A percentile compares a stretch with the other conserved stretches of the same genome.
Evolutionary conservation across 257 asterid genomes (phyloP).

Genomic region (Haberlea rhodopensis): DNA sequence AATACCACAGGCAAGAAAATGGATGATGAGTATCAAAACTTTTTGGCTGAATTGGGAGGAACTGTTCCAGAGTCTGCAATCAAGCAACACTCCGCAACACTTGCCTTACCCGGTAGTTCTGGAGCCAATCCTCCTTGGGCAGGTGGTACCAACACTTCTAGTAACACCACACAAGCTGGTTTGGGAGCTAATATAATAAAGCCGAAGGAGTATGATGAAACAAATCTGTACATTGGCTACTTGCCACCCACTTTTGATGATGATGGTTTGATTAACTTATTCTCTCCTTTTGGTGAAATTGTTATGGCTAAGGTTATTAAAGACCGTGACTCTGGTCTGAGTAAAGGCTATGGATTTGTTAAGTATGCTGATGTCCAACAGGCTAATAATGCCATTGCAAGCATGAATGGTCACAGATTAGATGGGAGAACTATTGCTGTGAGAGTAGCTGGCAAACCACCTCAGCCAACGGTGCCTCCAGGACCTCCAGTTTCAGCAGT

Average conservation of each 20-base stretch:
- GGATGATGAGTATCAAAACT: conserved; percentile 96
- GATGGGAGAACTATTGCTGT: conserved; percentile 98
- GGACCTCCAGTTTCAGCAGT: conserved; percentile 74
- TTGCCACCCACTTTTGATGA: conserved; percentile 91
- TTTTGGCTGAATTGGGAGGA: conserved; percentile 93
- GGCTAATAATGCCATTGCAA: conserved; percentile 82
- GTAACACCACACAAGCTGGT: conserved; percentile 51
- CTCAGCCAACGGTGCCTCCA: conserved; percentile 81
- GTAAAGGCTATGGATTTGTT: conserved; percentile 95
- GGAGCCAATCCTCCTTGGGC: conserved; percentile 89
- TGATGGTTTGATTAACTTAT: conserved; percentile 74
- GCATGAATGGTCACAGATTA: conserved; percentile 85
- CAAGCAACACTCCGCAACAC: conserved; percentile 49
- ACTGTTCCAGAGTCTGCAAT: conserved; percentile 65
- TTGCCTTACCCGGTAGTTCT: conserved; percentile 66
- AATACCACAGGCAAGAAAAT: conserved; percentile 92
- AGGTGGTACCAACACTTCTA: conserved; percentile 37
- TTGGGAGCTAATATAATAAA: conserved; percentile 49
- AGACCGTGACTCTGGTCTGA: conserved; percentile 69
- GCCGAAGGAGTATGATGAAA: conserved; percentile 89
- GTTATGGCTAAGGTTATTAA: conserved; percentile 97
- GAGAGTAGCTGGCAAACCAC: conserved; percentile 91
- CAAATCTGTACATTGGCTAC: conserved; percentile 83
- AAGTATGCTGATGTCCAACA: conserved; percentile 81
- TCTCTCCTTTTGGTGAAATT: conserved; percentile 81